Evolutionary conservation across 129 eudicot species (phyloP), one percentile per base, ranked within the genome.

Genomic region (Logfia minima): DNA sequence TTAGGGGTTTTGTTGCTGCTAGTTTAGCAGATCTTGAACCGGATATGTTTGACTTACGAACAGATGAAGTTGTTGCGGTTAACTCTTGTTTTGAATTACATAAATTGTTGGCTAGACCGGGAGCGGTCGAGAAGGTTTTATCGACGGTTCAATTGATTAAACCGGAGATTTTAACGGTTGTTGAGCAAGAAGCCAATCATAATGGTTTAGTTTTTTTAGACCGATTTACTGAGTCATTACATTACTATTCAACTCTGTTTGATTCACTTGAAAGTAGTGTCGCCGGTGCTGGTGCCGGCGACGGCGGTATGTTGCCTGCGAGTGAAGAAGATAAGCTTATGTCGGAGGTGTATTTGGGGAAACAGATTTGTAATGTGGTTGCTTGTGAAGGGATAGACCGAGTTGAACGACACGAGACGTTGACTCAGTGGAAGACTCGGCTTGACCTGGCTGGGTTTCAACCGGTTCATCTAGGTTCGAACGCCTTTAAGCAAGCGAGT

Each of bases 401-500:
- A 74, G 88, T 91, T 4, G 97, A 88, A 65, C 70, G 97, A 48
- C 97, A 91, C 71, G 97, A 91, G 80, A 79, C 86, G 22, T 19
- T 88, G 81, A 72, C 71, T 77, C 94, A 91, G 75, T 91, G 97
- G 97, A 81, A 81, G 43, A 17, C 60, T 7, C 84, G 94, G 70
- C 68, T 91, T 0, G 81, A 73, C 58, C 74, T 86, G 23, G 85
- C 88, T 14, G 97, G 93, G 72, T 91, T 91, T 45, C 80, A 75
- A 37, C 48, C 92, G 61, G 94, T 90, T 81, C 97, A 87, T 32
- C 41, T 93, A 24, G 98, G 97, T 0, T 93, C 98, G 0, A 85
- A 90, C 68, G 96, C 96, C 34, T 90, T 77, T 10, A 93, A 88
- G 81, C 98, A 93, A 76, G 98, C 97, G 0, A 90, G 96, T 51